These are phyloP conservation scores for Monilinia fructigena DNA, from an alignment of 2,329 filamentous ascomycete species.

Conservation along the genomic window DNA sequence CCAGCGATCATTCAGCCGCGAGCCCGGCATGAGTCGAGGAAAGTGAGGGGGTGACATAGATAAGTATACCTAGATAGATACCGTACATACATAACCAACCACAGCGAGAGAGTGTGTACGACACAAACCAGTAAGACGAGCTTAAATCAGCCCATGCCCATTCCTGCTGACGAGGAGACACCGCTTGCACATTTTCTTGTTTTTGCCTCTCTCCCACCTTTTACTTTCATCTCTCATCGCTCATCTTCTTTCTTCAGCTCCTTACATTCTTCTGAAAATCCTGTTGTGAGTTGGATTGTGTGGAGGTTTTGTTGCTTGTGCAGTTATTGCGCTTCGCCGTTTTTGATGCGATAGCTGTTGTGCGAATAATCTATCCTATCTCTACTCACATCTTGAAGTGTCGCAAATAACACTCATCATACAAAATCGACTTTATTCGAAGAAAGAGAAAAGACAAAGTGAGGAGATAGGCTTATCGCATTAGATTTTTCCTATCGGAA, in stretches of 20 bases:
- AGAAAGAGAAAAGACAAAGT: not conserved
- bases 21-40: not conserved
- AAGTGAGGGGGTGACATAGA: not conserved
- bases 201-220: not conserved
- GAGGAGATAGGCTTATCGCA: conserved; percentile 14
- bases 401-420: not conserved
- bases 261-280: not conserved
- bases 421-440: not conserved
- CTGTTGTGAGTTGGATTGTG: not conserved
- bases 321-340: not conserved
- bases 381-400: not conserved
- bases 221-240: not conserved
- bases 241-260: not conserved
- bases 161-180: conserved; percentile 35
- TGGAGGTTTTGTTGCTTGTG: too few species aligned
- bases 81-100: too few species aligned
- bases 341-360: not conserved
- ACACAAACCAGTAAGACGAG: conserved; percentile 2
- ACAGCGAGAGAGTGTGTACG: too few species aligned
- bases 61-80: too few species aligned
- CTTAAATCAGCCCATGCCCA: conserved; percentile 35
- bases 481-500: conserved; percentile 5
- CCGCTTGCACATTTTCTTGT: conserved; percentile 13
- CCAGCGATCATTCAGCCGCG: conserved; percentile 1
- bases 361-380: not conserved